Percentiles rank a stretch among this genome's conserved stretches.
phyloP scores from a whole-genome alignment of 768 basidiomycete genomes.

The Hydnomerulius pinastri region DNA sequence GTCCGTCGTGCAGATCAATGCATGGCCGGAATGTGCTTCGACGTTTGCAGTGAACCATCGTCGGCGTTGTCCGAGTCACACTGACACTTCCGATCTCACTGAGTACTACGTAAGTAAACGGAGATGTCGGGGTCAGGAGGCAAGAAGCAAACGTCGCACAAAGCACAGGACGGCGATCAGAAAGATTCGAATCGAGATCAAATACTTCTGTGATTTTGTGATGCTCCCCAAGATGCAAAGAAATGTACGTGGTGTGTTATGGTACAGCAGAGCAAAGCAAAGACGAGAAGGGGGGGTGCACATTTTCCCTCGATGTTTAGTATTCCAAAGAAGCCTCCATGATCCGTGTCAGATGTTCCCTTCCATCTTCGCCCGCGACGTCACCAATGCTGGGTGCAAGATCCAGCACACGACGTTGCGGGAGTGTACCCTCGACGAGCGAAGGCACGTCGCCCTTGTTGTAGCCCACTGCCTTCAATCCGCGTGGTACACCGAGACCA shows the following conservation, averaged over 20 bases:
- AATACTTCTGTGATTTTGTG: too few relatives aligned
- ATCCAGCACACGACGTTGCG: conserved; percentile 90
- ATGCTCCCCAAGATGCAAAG: too few relatives aligned
- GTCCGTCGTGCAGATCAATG: conserved; percentile 93
- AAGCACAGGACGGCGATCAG: too few relatives aligned
- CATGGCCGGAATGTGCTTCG: conserved; percentile 81
- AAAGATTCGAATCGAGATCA: too few relatives aligned
- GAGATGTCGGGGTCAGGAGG: too few relatives aligned
- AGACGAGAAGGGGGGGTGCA: neutral
- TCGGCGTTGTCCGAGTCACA: conserved; percentile 2
- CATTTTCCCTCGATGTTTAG: conserved; percentile 33
- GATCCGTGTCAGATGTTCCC: conserved; percentile 78
- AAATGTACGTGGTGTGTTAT: neutral
- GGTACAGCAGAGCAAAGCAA: conserved; percentile 2
- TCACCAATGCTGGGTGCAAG: conserved; percentile 90
- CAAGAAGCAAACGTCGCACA: too few relatives aligned
- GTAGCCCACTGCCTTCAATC: conserved; percentile 82
- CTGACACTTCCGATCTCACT: too few relatives aligned
- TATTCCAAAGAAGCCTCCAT: conserved; percentile 81
- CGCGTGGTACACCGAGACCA: conserved; percentile 80
- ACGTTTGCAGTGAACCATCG: conserved; percentile 24
- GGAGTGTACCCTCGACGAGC: conserved; percentile 90
- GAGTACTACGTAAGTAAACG: too few relatives aligned
- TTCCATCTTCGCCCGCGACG: conserved; percentile 79
- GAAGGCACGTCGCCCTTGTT: conserved; percentile 60